Evolutionary conservation across 768 basidiomycete genomes (phyloP).

Genomic region (Trametes punicea): DNA sequence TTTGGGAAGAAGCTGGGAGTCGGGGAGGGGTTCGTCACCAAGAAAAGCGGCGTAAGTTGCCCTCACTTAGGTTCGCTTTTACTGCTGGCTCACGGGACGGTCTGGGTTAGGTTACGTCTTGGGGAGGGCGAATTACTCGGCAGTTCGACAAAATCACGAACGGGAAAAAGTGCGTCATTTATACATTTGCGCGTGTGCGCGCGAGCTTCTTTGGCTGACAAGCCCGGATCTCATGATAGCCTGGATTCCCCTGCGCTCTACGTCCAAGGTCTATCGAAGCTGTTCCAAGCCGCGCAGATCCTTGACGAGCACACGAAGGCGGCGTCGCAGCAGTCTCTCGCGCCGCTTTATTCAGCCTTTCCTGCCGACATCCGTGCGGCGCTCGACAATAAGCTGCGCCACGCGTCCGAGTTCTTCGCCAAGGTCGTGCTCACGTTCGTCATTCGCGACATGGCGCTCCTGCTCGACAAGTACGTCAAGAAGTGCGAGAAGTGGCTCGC

Average conservation of each 20-base stretch:
- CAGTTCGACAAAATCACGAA: slow-evolving; percentile 82
- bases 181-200: background rate
- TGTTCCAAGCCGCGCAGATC: slow-evolving; percentile 74
- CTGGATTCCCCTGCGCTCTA: slow-evolving; percentile 87
- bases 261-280: slow-evolving; percentile 67
- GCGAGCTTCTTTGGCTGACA: background rate
- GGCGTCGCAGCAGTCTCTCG: slow-evolving; percentile 56
- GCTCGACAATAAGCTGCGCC: slow-evolving; percentile 72
- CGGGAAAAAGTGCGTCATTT: slow-evolving; percentile 72
- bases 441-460: slow-evolving; percentile 78
- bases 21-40: slow-evolving; percentile 81
- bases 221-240: slow-evolving; percentile 40
- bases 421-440: slow-evolving; percentile 87
- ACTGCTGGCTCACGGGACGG: background rate
- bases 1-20: slow-evolving; percentile 88
- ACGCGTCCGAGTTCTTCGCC: slow-evolving; percentile 89
- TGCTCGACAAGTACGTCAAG: slow-evolving; percentile 92
- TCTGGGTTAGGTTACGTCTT: slow-evolving; percentile 48
- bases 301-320: slow-evolving; percentile 86
- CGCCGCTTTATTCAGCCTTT: slow-evolving; percentile 72
- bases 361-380: slow-evolving; percentile 57
- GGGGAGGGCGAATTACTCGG: slow-evolving; percentile 71
- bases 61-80: background rate
- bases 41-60: slow-evolving; percentile 62
- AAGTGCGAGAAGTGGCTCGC: slow-evolving; percentile 91